phyloP scores from a whole-genome alignment of 495 filamentous ascomycete genomes.

The Xanthoparmelia taractica region DNA sequence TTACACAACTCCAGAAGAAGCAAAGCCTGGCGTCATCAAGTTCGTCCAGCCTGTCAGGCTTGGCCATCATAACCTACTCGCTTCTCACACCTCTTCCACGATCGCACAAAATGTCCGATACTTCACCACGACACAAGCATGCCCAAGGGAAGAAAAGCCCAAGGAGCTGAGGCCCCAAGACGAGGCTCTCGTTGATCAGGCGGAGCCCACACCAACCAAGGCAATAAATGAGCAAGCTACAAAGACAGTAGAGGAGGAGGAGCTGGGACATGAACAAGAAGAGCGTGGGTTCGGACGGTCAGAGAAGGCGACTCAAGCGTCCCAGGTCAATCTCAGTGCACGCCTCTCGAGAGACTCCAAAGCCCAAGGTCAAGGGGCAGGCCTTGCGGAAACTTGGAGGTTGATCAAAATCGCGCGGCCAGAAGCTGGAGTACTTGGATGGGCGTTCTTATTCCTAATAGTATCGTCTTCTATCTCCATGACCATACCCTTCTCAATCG shows the following conservation, averaged over 20 bases:
- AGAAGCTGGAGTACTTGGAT: constrained; percentile 67
- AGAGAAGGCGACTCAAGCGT: constrained; percentile 79
- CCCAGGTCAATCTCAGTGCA: constrained; percentile 82
- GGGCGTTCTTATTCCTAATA: constrained; percentile 75
- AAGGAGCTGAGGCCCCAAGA: neutral
- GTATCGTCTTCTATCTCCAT: constrained; percentile 86
- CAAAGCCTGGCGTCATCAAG: neutral
- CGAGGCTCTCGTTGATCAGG: neutral
- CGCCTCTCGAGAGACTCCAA: constrained; percentile 74
- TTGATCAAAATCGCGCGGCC: constrained; percentile 82
- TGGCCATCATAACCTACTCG: neutral
- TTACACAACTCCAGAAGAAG: neutral
- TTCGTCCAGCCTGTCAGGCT: neutral
- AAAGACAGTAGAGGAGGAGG: constrained; percentile 24
- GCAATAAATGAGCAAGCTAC: constrained; percentile 27
- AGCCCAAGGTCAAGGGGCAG: constrained; percentile 51
- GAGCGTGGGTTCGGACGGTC: constrained; percentile 56
- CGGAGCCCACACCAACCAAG: constrained; percentile 1
- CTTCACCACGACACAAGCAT: constrained; percentile 11
- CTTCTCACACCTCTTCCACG: neutral
- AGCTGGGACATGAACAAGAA: constrained; percentile 41
- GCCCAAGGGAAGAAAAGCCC: neutral
- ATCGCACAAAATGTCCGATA: neutral
- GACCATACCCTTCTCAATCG: constrained; percentile 92
- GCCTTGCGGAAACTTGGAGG: constrained; percentile 72